Evolutionary conservation across 2,329 filamentous ascomycete genomes (phyloP), one percentile per base, ranked within the genome.

Genomic region (Fusarium sp.): DNA sequence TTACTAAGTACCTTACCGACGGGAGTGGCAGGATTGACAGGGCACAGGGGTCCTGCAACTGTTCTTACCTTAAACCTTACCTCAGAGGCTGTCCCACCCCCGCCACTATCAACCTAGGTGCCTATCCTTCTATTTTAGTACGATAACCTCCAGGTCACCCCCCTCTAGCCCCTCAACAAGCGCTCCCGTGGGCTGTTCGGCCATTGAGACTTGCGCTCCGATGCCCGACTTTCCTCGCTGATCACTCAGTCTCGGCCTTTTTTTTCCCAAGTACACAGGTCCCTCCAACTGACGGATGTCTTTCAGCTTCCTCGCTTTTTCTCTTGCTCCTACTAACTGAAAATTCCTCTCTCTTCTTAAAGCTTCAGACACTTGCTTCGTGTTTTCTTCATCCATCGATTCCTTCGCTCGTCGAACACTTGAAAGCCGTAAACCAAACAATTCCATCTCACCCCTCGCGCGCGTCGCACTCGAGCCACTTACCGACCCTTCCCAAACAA

Each of bases 1-100:
- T 14, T 18, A 32, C 22, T 50, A 48, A 30, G 45, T 48, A 36
- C 17, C 30, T 34, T 52, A 36, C 50, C 38, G 30, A 67, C 42
- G 56, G 56, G 62, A 68, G 50, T 69, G 66, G 56, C 68, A 72
- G 51, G 45, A 54, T 47, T 44, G 55, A 66, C 69, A 65, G 48
- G 70, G 58, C 70, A 64, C 58, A 73, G 70, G 70, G 70, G 60
- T 66, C 56, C 34, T 39, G 32, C 48, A 52, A 36, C 45, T 69
- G 51, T 42, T 64, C 48, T 55, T 68, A 63, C 66, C 55, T 50
- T 51, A 54, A 67, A 59, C 51, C 65, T 67, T 51, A 45, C 56
- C 56, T 34, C 32, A 51, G 54, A 71, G 68, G 62, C 73, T 71
- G 77, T 78, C 76, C 78, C 78, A 77, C 77, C 78, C 78, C 78